Evolutionary conservation across 257 asterid species (phyloP), one percentile per base, ranked within the genome.

Genomic region (Nicotiana knightiana): DNA sequence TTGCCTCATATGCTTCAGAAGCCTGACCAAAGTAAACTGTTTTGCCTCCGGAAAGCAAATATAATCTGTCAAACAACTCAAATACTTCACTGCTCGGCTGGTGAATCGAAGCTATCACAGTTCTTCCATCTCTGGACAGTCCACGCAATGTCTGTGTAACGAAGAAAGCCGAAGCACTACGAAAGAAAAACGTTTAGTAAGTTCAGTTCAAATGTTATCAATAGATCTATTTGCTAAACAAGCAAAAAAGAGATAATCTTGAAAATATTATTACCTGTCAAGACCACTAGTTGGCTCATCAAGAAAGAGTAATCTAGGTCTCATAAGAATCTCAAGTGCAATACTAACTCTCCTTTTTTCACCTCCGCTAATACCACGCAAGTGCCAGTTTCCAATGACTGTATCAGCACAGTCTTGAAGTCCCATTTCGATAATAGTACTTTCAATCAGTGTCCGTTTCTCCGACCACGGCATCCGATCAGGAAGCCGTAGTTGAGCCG

Each of bases 61-160:
- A 96, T 33, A 96, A 70, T 46, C 97, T 81, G 81, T 96, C 97
- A 79, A 96, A 96, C 64, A 94, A 93, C 93, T 94, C 99, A 63
- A 96, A 96, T 7, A 96, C 99, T 84, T 96, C 99, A 83, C 99
- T 96, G 86, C 98, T 96, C 3, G 99, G 99, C 90, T 96, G 99
- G 77, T 96, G 99, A 77, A 96, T 94, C 6, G 99, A 96, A 33
- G 99, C 99, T 63, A 96, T 93, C 5, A 96, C 98, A 1, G 99
- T 96, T 18, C 99, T 85, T 46, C 99, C 99, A 55, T 94, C 99
- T 86, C 97, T 88, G 0, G 99, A 96, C 67, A 96, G 85, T 63
- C 89, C 92, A 1, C 98, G 95, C 33, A 96, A 71, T 17, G 98
- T 96, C 89, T 96, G 99, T 0, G 97, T 93, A 54, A 96, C 99